Evolutionary conservation across 2,329 filamentous ascomycete species (phyloP).

Genomic region (Aspergillus persii): DNA sequence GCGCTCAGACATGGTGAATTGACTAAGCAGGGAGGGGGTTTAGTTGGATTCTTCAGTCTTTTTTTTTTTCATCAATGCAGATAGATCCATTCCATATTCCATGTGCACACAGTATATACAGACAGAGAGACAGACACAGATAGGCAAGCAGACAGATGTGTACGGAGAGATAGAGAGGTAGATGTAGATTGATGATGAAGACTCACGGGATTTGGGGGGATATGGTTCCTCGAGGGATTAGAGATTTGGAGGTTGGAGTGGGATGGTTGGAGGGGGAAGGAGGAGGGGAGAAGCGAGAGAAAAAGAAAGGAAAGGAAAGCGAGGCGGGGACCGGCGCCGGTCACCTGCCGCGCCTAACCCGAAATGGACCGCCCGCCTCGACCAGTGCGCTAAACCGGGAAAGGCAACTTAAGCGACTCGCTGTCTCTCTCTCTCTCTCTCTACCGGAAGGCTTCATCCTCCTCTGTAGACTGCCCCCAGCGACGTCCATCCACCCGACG

Average conservation of each 20-base stretch:
- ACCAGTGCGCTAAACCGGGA: too few relatives aligned
- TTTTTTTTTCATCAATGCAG: neutral
- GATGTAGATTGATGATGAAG: neutral
- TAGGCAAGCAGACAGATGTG: too few relatives aligned
- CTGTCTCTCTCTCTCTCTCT: too few relatives aligned
- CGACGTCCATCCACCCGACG: too few relatives aligned
- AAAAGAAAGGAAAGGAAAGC: neutral
- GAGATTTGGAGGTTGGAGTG: too few relatives aligned
- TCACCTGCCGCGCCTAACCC: too few relatives aligned
- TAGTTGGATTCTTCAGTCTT: neutral
- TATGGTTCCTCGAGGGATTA: neutral
- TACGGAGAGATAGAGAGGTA: too few relatives aligned
- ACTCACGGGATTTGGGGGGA: neutral
- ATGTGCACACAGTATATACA: neutral
- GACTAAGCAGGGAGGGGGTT: neutral
- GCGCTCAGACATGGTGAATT: constrained; percentile 3
- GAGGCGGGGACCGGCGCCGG: neutral
- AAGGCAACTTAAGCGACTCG: too few relatives aligned
- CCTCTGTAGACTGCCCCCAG: too few relatives aligned
- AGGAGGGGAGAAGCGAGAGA: neutral
- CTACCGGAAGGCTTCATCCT: too few relatives aligned
- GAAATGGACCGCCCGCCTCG: too few relatives aligned
- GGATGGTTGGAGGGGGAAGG: neutral
- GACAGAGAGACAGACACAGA: neutral
- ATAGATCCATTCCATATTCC: too few relatives aligned